Base-by-base conservation (phyloP, 805 yeast genomes). In the Kuraishia cidri region DNA sequence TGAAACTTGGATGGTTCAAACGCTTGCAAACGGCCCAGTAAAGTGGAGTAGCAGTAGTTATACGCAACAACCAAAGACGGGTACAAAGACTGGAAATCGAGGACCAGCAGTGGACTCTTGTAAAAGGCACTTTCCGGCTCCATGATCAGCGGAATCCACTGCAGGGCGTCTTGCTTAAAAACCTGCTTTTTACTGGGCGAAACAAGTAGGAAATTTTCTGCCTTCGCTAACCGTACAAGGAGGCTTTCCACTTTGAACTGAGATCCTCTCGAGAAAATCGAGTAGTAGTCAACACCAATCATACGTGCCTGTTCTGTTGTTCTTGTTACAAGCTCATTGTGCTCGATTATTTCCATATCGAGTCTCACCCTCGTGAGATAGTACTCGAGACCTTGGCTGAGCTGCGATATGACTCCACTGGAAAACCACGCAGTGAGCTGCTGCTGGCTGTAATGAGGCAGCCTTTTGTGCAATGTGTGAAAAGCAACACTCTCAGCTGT, bases 221-320 rank as follows among this genome's bases (percentile, higher is more conserved):
- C 62, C 44, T 86, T 85, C 17, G 92, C 72, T 13, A 92, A 55
- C 34, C 98, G 58, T 3, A 74, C 56, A 41, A 92, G 56, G 24
- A 88, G 66, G 1, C 97, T 83, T 48, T 92, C 98, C 2, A 92
- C 96, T 49, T 85, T 88, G 50, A 67, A 92, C 48, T 92, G 98
- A 0, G 97, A 90, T 0, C 98, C 98, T 37, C 98, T 55, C 32
- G 84, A 81, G 38, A 82, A 74, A 6, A 87, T 85, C 3, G 97
- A 85, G 48, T 77, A 70, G 50, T 87, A 92, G 45, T 92, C 97
- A 18, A 92, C 74, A 0, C 98, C 98, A 15, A 87, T 68, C 21
- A 92, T 53, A 30, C 95, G 62, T 0, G 96, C 84, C 52, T 84
- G 83, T 43, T 88, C 97, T 10, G 80, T 72, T 14, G 81, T 83